Evolutionary conservation across 371 early-diverging fungal genomes (phyloP).

Genomic region (Batkoa obscura): DNA sequence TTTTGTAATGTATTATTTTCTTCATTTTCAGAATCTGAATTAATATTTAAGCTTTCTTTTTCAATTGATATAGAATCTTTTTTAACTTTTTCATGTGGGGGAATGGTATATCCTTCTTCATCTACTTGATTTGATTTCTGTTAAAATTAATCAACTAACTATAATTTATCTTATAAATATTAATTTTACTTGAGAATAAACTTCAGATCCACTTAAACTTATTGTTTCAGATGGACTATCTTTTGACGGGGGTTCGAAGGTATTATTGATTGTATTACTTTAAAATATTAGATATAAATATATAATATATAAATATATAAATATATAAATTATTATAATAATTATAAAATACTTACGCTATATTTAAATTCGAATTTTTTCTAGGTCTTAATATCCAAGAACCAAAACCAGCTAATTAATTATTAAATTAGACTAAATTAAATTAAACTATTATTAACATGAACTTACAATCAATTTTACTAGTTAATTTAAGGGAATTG

Average conservation of each 20-base stretch:
- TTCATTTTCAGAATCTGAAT: background rate
- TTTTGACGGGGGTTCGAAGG: background rate
- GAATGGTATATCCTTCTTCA: background rate
- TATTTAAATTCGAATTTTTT: conserved; percentile 1
- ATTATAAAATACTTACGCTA: background rate
- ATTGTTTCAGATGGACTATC: background rate
- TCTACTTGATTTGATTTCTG: background rate
- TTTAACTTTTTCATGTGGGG: background rate
- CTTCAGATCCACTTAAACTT: background rate
- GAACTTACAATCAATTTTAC: too few species aligned
- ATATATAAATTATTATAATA: background rate
- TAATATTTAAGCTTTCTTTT: background rate
- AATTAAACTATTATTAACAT: too few species aligned
- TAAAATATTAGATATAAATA: too few species aligned
- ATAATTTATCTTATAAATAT: too few species aligned
- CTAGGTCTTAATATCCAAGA: background rate
- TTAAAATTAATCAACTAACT: background rate
- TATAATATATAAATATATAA: too few species aligned
- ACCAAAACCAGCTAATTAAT: background rate
- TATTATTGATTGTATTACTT: background rate
- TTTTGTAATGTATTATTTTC: background rate
- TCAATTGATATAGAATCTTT: background rate
- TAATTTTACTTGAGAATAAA: too few species aligned
- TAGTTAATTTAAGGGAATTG: too few species aligned
- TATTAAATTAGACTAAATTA: too few species aligned